A percentile compares a stretch with the other conserved stretches of the same genome.
Evolutionary conservation across 805 yeast genomes (phyloP).

Genomic region (Wickerhamiella brachini): DNA sequence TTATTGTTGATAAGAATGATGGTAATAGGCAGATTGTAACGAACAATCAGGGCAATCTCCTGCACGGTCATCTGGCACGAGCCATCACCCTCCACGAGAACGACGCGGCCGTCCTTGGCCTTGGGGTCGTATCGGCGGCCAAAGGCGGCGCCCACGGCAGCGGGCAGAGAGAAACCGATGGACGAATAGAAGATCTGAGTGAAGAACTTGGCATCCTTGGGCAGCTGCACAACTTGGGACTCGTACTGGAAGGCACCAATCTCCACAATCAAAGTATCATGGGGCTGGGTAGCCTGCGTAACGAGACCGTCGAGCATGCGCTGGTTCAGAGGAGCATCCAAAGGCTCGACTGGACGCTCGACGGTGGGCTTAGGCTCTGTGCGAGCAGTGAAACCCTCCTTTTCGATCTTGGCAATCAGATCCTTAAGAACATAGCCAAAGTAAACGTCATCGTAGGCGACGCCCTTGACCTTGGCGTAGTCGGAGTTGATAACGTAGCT

Average conservation of each 20-base stretch:
- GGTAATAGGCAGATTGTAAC: conserved; percentile 48
- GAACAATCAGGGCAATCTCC: conserved; percentile 55
- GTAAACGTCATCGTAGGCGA: conserved; percentile 29
- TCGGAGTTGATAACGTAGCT: conserved; percentile 40
- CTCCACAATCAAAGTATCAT: conserved; percentile 65
- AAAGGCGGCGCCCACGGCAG: conserved; percentile 67
- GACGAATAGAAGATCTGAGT: conserved; percentile 71
- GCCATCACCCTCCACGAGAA: conserved; percentile 82
- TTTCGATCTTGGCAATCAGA: conserved; percentile 26
- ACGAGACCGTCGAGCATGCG: conserved; percentile 28
- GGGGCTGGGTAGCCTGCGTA: conserved; percentile 35
- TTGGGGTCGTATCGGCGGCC: conserved; percentile 31
- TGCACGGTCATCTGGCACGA: conserved; percentile 91
- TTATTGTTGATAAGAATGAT: conserved; percentile 67
- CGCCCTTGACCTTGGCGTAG: conserved; percentile 35
- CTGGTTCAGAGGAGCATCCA: conserved; percentile 27
- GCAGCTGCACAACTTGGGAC: conserved; percentile 51
- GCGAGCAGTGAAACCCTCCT: conserved; percentile 20
- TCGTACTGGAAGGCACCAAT: conserved; percentile 79
- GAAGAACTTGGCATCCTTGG: conserved; percentile 31
- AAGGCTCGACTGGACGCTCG: conserved; percentile 18
- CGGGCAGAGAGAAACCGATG: conserved; percentile 82
- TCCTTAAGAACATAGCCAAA: conserved; percentile 38
- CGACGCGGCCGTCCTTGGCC: conserved; percentile 36
- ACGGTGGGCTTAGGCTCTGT: conserved; percentile 13